A percentile compares a stretch with the other conserved stretches of the same genome.
Evolutionary conservation across 441 rosid genomes (phyloP).

Genomic region (Kokia cookei): DNA sequence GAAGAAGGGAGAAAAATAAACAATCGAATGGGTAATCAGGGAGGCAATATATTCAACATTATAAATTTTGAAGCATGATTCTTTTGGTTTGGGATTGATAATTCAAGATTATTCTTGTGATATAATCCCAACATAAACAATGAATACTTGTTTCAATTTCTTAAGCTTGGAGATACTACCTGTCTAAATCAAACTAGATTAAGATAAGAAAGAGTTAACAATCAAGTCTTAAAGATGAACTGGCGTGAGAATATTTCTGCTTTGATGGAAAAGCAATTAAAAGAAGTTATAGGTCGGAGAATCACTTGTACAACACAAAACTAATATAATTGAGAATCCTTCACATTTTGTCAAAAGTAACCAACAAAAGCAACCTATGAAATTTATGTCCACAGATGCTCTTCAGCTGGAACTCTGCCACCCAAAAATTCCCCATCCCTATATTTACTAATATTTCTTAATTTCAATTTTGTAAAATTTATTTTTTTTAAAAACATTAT

Average conservation of each 20-base stretch:
- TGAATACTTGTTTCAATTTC: background rate
- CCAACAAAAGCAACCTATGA: constrained; percentile 6
- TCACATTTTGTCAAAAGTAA: background rate
- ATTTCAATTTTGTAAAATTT: too few relatives aligned
- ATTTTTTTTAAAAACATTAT: too few relatives aligned
- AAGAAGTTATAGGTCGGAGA: background rate
- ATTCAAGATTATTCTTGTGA: background rate
- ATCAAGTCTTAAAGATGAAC: constrained; percentile 3
- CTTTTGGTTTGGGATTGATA: background rate
- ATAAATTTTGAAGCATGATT: background rate
- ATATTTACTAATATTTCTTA: too few relatives aligned
- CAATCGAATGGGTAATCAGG: background rate
- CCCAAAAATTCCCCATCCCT: too few relatives aligned
- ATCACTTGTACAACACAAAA: background rate
- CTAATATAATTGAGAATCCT: background rate
- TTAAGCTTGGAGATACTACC: background rate
- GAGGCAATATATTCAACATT: background rate
- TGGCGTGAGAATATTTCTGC: background rate
- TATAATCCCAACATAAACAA: background rate
- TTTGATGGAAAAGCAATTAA: background rate
- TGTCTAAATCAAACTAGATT: background rate
- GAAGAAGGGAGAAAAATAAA: background rate
- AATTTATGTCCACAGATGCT: constrained; percentile 16
- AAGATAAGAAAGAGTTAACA: background rate
- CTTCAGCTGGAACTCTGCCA: background rate